Base-by-base conservation (phyloP, 2,329 filamentous ascomycete species). In the Aspergillus awamori region DNA sequence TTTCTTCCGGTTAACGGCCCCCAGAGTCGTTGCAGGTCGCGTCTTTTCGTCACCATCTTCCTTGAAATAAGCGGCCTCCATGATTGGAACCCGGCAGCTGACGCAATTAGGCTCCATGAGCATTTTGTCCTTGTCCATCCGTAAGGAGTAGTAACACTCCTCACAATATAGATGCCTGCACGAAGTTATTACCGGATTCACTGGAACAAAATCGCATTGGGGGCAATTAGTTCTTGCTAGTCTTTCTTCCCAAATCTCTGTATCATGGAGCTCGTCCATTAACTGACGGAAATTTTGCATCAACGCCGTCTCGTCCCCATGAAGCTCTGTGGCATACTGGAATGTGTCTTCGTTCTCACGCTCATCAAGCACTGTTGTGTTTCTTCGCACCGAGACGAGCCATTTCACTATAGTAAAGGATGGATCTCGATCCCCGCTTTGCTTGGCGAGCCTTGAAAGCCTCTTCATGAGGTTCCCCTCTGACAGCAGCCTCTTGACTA, bases 151-250 rank as follows among this genome's bases (percentile, higher is more conserved):
- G 7, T 85, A 72, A 64, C 86, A 88, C 0, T 73, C 69, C 1
- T 69, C 59, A 70, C 86, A 89, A 64, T 85, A 85, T 5, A 87
- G 70, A 62, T 89, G 86, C 15, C 77, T 74, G 67, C 86, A 89
- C 4, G 77, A 72, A 0, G 84, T 84, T 30, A 84, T 73, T 8
- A 77, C 70, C 0, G 82, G 76, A 0, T 78, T 64, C 0, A 70
- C 65, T 0, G 82, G 82, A 0, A 70, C 53, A 22, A 68, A 65
- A 2, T 68, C 63, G 71, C 86, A 87, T 0, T 67, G 63, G 2
- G 69, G 65, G 67, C 85, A 87, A 2, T 68, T 64, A 0, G 67
- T 72, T 4, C 77, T 65, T 4, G 68, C 60, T 4, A 65, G 66
- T 4, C 79, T 68, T 28, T 79, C 76, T 7, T 77, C 64, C 76